A percentile compares a stretch with the other conserved stretches of the same genome.
phyloP scores from a whole-genome alignment of 768 basidiomycete species.

The Myochromella boudieri region DNA sequence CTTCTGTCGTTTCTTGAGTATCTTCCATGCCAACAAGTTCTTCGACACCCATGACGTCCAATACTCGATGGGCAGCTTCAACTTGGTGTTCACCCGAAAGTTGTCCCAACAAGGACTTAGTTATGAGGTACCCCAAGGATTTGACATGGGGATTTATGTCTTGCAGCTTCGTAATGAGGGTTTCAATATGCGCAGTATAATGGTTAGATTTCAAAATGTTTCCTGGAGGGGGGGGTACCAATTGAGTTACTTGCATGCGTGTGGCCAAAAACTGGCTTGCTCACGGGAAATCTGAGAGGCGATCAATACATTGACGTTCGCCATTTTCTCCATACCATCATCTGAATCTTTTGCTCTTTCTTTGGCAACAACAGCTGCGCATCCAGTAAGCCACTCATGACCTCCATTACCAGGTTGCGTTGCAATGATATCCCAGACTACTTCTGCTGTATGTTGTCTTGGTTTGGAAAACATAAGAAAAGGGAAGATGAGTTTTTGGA shows the following conservation, averaged over 20 bases:
- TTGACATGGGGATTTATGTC: constrained; percentile 51
- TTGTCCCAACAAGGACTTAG: constrained; percentile 57
- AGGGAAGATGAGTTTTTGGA: constrained; percentile 65
- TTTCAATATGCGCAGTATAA: constrained; percentile 40
- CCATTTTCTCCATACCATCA: constrained; percentile 43
- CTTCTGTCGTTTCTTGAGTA: constrained; percentile 26
- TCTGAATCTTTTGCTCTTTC: constrained; percentile 31
- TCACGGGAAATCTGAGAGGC: constrained; percentile 67
- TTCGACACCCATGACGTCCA: constrained; percentile 46
- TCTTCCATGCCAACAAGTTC: constrained; percentile 47
- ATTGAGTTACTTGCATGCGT: not conserved
- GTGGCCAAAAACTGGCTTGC: constrained; percentile 15
- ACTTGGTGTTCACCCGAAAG: constrained; percentile 61
- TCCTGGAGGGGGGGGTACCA: constrained; percentile 46
- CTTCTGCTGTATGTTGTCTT: constrained; percentile 59
- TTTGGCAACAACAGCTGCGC: constrained; percentile 40
- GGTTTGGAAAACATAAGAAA: constrained; percentile 74
- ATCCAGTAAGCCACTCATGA: constrained; percentile 57
- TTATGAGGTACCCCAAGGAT: constrained; percentile 58
- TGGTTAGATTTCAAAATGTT: constrained; percentile 60
- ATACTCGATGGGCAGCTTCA: constrained; percentile 45
- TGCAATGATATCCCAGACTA: constrained; percentile 70
- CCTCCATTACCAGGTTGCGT: constrained; percentile 15
- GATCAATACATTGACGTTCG: constrained; percentile 50
- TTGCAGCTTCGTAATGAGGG: constrained; percentile 51